These are phyloP conservation scores for Rauvolfia tetraphylla DNA, from an alignment of 257 asterid genomes.

Conservation along the genomic window DNA sequence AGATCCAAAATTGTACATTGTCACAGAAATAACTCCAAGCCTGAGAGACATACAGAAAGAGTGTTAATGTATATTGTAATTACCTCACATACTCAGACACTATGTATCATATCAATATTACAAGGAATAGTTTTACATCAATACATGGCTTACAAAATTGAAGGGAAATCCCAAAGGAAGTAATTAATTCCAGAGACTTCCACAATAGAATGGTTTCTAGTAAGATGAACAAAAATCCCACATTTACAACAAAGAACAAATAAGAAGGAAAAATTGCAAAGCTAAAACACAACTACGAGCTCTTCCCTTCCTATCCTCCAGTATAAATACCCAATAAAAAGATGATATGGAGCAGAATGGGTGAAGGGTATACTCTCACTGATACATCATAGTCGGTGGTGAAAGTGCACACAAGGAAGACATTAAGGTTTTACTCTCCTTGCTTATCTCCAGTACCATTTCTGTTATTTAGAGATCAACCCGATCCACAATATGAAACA, in stretches of 20 bases:
- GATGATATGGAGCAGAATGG: neutral
- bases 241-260: neutral
- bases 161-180: neutral
- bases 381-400: neutral
- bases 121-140: neutral
- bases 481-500: neutral
- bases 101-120: neutral
- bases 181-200: neutral
- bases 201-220: neutral
- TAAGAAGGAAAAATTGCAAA: neutral
- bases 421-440: neutral
- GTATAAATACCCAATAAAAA: neutral
- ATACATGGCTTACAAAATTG: neutral
- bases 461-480: neutral
- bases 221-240: neutral
- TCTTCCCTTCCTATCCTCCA: neutral
- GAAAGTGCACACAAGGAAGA: neutral
- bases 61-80: neutral
- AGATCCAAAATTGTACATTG: conserved; percentile 96
- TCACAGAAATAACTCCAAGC: conserved; percentile 71
- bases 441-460: neutral
- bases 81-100: neutral
- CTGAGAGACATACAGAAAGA: conserved; percentile 26
- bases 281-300: neutral
- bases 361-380: neutral